A percentile compares a stretch with the other conserved stretches of the same genome.
Evolutionary conservation across 1,284 basidiomycete genomes (phyloP).

Genomic region (Flammula alnicola): DNA sequence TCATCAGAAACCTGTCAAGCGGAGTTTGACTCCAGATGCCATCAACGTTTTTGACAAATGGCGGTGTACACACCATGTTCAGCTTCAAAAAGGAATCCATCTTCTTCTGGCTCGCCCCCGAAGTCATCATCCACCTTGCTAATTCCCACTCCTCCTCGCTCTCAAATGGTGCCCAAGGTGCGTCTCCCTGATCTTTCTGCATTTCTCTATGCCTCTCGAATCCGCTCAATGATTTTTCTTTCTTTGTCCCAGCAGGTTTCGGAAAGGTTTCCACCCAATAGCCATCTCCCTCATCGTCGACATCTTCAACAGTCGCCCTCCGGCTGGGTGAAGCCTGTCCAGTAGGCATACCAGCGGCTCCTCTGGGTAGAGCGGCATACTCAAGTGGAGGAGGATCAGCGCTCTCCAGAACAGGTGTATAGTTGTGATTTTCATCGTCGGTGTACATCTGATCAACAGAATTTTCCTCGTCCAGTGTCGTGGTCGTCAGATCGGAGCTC

Average conservation of each 20-base stretch:
- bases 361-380: too few species aligned
- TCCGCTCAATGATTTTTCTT: neutral
- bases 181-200: conserved; percentile 2
- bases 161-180: conserved; percentile 15
- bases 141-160: conserved; percentile 15
- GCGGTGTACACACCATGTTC: conserved; percentile 6
- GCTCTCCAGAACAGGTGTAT: too few species aligned
- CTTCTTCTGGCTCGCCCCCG: conserved; percentile 10
- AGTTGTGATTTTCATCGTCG: too few species aligned
- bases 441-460: too few species aligned
- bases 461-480: too few species aligned
- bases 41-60: too few species aligned
- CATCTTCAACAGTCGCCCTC: neutral
- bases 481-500: too few species aligned
- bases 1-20: too few species aligned
- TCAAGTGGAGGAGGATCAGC: too few species aligned
- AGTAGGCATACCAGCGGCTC: too few species aligned
- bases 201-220: neutral
- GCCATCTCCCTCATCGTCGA: neutral
- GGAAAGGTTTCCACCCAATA: neutral
- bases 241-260: neutral
- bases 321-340: neutral
- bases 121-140: conserved; percentile 12
- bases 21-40: too few species aligned
- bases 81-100: conserved; percentile 11